Evolutionary conservation across 129 eudicot genomes (phyloP), one percentile per base, ranked within the genome.

Genomic region (Logfia minima): DNA sequence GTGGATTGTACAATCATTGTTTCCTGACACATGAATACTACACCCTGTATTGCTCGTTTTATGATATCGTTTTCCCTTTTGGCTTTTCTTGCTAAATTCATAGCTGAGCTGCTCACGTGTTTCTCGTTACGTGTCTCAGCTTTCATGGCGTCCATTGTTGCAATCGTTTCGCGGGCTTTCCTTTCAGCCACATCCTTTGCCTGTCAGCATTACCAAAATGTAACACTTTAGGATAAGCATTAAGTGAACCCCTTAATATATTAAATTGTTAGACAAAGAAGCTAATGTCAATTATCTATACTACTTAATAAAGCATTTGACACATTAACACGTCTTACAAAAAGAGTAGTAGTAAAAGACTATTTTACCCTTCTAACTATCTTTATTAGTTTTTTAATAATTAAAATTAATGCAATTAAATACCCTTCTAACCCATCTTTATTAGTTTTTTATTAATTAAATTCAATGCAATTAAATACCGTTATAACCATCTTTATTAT

Each of bases 41-140:
- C 92, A 89, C 5, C 99, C 99, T 91, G 89, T 56, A 95, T 68
- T 58, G 99, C 99, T 66, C 99, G 83, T 72, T 86, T 95, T 73
- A 91, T 88, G 24, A 96, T 87, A 16, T 83, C 84, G 63, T 74
- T 92, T 86, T 95, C 99, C 78, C 83, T 86, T 68, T 58, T 86
- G 60, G 97, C 83, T 70, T 82, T 86, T 67, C 83, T 83, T 68
- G 94, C 97, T 82, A 82, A 60, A 63, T 82, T 85, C 85, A 78
- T 76, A 70, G 96, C 97, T 4, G 92, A 86, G 80, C 85, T 88
- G 89, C 92, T 89, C n/a, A 70, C 21, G 13, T 80, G 87, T 72
- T 85, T 95, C 72, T 95, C 99, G 31, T 78, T 89, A 52, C 86
- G 90, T 76, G 92, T 75, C 82, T 91, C 97, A 7, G 80, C 79